These are phyloP conservation scores for Inga laurina DNA, from an alignment of 306 rosid genomes.

Conservation along the genomic window DNA sequence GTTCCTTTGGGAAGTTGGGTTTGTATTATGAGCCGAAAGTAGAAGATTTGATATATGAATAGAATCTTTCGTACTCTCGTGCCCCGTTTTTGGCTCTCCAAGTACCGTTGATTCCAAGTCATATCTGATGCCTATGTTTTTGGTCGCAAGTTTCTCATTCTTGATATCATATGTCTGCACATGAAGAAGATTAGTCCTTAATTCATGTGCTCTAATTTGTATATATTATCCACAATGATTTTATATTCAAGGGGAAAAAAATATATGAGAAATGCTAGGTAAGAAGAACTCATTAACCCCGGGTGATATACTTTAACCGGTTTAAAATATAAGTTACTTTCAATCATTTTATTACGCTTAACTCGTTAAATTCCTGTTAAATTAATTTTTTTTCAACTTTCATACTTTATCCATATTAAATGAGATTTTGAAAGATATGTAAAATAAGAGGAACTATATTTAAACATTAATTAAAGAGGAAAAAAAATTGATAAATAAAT, in stretches of 20 bases:
- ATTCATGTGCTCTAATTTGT: neutral
- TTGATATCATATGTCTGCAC: neutral
- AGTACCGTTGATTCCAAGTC: slow-evolving; percentile 35
- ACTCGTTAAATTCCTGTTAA: no score
- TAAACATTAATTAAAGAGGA: no score
- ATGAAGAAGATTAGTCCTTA: neutral
- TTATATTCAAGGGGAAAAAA: neutral
- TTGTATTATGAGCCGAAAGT: neutral
- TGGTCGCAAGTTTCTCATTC: neutral
- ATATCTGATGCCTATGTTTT: slow-evolving; percentile 27
- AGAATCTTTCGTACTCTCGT: neutral
- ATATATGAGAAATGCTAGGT: neutral
- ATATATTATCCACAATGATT: neutral
- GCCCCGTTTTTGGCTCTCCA: slow-evolving; percentile 12
- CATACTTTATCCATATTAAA: no score
- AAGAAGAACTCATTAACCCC: neutral
- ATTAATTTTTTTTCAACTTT: no score
- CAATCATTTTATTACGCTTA: no score
- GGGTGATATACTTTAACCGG: no score
- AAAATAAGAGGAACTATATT: no score
- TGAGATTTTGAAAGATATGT: no score
- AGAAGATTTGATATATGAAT: neutral
- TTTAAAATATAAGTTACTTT: no score
- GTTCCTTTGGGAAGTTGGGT: slow-evolving; percentile 4
- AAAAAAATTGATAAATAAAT: no score